Base-by-base conservation (phyloP, 805 yeast genomes). In the Wickerhamomyces ciferrii region DNA sequence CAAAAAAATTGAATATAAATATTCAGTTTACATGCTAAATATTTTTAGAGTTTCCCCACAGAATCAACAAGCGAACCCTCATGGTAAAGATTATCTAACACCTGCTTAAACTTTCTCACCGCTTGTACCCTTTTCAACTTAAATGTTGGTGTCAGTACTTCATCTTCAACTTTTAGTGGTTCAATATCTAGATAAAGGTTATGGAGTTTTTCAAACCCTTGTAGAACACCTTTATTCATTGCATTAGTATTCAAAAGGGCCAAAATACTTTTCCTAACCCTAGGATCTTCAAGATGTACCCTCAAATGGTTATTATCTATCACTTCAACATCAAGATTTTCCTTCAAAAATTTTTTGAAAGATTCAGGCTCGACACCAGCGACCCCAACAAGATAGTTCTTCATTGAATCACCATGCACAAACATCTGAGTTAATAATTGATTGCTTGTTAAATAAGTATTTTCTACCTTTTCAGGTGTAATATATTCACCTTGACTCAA, bases 121-220 rank as follows among this genome's bases (percentile, higher is more conserved):
- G 82, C 80, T 21, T 69, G 46, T 20, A 48, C 51, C 48, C 87
- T 67, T 60, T 78, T 78, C 44, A 79, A 63, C 61, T 79, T 79
- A 52, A 79, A 56, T 5, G 91, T 84, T 35, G 91, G 91, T 2
- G 92, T 84, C 32, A 84, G 61, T 3, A 78, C 75, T 42, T 79
- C 82, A 48, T 80, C 79, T 41, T 74, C 81, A n/a, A 81, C 66
- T 34, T 71, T 79, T 51, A 84, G 66, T 5, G 89, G 87, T 53
- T 84, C 87, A 42, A 79, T 48, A 40, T 65, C 77, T 31, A 82
- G 61, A 31, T 61, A 55, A 27, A 79, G 52, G 52, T 84, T 84
- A 60, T 78, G 80, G 27, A 84, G 49, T 53, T 76, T 78, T 60
- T 84, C 91, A 56, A 79, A 83, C 0, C 87, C 87, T 56, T 76